phyloP scores from a whole-genome alignment of 495 filamentous ascomycete species.

The Physcia stellaris region DNA sequence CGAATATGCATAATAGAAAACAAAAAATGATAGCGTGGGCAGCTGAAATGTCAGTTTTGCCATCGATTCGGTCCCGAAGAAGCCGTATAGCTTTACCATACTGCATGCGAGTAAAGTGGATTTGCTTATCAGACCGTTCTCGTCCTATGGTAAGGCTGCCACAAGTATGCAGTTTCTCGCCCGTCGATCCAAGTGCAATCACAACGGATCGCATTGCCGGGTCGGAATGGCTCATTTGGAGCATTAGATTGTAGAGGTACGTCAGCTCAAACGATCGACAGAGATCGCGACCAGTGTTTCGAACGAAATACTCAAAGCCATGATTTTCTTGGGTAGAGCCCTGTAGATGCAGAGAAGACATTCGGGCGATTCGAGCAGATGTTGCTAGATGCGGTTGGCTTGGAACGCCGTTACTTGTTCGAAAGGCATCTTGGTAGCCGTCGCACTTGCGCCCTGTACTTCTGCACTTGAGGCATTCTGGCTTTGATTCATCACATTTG shows the following conservation, averaged over 20 bases:
- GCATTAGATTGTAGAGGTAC: conserved; percentile 5
- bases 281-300: neutral
- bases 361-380: neutral
- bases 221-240: conserved; percentile 14
- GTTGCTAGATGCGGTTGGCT: neutral
- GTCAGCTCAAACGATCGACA: neutral
- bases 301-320: conserved; percentile 11
- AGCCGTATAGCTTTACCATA: conserved; percentile 9
- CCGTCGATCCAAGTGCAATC: conserved; percentile 12
- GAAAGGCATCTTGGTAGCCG: conserved; percentile 15
- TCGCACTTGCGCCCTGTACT: conserved; percentile 35
- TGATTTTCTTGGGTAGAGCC: conserved; percentile 7
- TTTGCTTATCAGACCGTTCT: conserved; percentile 1
- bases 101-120: conserved; percentile 9
- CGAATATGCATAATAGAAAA: conserved; percentile 39
- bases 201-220: conserved; percentile 7
- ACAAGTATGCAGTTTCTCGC: conserved; percentile 2
- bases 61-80: conserved; percentile 7
- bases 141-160: conserved; percentile 1
- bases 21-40: conserved; percentile 36
- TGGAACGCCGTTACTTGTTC: neutral
- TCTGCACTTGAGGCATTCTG: conserved; percentile 40
- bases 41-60: conserved; percentile 13
- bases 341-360: neutral
- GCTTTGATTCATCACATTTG: conserved; percentile 51